Evolutionary conservation across 2,329 filamentous ascomycete species (phyloP), one percentile per base, ranked within the genome.

Genomic region (Pseudogymnoascus sp.): DNA sequence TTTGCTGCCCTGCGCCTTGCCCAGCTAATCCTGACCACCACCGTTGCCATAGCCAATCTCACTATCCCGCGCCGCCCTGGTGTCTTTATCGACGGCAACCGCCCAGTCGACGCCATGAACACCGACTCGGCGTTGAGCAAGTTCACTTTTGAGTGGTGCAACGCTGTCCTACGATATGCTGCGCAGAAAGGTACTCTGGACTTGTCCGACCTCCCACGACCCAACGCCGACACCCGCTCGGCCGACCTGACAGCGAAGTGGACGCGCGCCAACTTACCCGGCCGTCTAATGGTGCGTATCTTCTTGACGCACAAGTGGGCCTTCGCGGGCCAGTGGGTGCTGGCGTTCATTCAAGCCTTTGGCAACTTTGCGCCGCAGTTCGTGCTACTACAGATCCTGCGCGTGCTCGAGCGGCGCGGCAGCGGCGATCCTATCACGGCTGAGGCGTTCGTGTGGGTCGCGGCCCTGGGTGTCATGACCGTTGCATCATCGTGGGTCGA

Each of bases 341-440:
- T 89, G 6, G 84, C 83, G 10, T 63, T 84, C 1, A 64, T 79
- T 67, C 67, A 69, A 62, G 65, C 70, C 4, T 69, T 73, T 59
- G 67, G 70, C n/a, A 84, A 84, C 61, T 86, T 92, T 63, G 81
- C 83, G 0, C 89, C 89, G 0, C 89, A 90, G 69, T 83, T 87
- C 71, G 82, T 86, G 29, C 83, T 90, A 65, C 78, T 87, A 62
- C 81, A 82, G 55, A 80, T 93, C 10, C 79, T 93, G 18, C 78
- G 78, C 35, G 78, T 82, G 1, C 78, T 93, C 7, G 88, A 93
- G 72, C 72, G 70, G 12, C 78, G 82, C 10, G 72, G 75, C 4
- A 69, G 70, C 1, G 80, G 79, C 1, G 72, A 78, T 15, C 69
- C 75, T 15, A 75, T 82, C 8, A 76, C 79, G 2, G 69, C 79